A percentile compares a stretch with the other conserved stretches of the same genome.
These are phyloP conservation scores for Globisporangium solare DNA, from an alignment of 352 stramenopile species.

Conservation along the genomic window DNA sequence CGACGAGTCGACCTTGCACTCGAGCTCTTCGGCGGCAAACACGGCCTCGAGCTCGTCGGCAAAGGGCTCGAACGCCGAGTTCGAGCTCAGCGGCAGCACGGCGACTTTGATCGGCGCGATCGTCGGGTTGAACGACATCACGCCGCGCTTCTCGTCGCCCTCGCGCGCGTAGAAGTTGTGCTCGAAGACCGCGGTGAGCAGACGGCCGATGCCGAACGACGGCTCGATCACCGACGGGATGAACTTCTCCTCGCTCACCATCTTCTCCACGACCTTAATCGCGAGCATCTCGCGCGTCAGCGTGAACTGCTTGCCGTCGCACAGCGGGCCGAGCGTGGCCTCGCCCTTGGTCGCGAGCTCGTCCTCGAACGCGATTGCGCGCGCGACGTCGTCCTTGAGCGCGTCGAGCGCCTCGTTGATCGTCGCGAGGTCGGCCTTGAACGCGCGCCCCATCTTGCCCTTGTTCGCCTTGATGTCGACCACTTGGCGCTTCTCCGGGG, in stretches of 20 bases:
- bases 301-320: slow-evolving; percentile 86
- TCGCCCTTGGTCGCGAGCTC: slow-evolving; percentile 89
- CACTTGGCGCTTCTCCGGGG: slow-evolving; percentile 92
- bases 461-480: slow-evolving; percentile 96
- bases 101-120: slow-evolving; percentile 99
- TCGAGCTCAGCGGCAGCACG: slow-evolving; percentile 92
- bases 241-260: slow-evolving; percentile 97
- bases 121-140: slow-evolving; percentile 96
- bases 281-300: slow-evolving; percentile 94
- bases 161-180: slow-evolving; percentile 97
- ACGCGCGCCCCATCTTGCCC: slow-evolving; percentile 94
- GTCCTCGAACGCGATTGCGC: slow-evolving; percentile 87
- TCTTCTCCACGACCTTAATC: slow-evolving; percentile 94
- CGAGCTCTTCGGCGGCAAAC: slow-evolving; percentile 56
- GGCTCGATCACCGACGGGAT: slow-evolving; percentile 99
- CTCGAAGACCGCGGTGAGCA: slow-evolving; percentile 98
- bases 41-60: slow-evolving; percentile 71
- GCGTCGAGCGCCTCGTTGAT: slow-evolving; percentile 70
- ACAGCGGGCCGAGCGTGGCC: slow-evolving; percentile 84
- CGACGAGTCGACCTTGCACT: slow-evolving; percentile 94
- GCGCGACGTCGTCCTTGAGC: slow-evolving; percentile 89
- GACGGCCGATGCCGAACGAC: slow-evolving; percentile 98
- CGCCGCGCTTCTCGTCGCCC: slow-evolving; percentile 94
- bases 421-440: slow-evolving; percentile 91
- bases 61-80: slow-evolving; percentile 79